Evolutionary conservation across 805 yeast species (phyloP), one percentile per base, ranked within the genome.

Genomic region (Wickerhamomyces mucosus): DNA sequence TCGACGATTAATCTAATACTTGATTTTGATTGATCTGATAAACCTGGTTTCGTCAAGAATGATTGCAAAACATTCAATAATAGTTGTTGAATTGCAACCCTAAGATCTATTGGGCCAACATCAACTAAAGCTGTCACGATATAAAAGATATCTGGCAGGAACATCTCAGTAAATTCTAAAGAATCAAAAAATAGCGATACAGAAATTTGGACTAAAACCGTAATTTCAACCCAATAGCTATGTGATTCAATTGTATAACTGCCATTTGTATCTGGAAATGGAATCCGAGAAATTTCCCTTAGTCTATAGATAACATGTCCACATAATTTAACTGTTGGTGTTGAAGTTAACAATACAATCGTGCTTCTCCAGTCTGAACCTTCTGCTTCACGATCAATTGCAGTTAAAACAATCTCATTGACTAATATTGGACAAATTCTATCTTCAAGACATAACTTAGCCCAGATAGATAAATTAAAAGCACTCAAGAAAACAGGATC

Each of bases 321-420:
- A 45, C 85, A 76, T 3, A 82, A 63, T 40, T 77, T 83, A n/a
- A 77, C 61, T 1, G 89, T 75, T 4, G 94, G 86, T 15, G 72
- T 60, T 11, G 72, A 53, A 1, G 78, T 67, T 40, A 84, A 59
- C n/a, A 79, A 63, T 1, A 78, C 65, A 3, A 78, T 65, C 6
- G 76, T 67, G 28, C 67, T 70, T 14, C 67, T 65, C 84, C 84
- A 81, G 29, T 68, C 75, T 23, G 72, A 68, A 4, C 78, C 80
- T 42, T 78, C 84, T n/a, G 84, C 76, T 41, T 78, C 80, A 46
- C 78, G 72, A 41, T 81, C 92, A 41, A 82, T 67, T 1, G 86
- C 78, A 39, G 76, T 78, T 3, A 76, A 70, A 6, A 83, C 71
- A 15, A 81, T 71, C 45, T 83, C 95, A 39, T 81, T 86, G 9